Conservation (phyloP, 2,329 filamentous ascomycete species). For the Clonostachys byssicola region DNA sequence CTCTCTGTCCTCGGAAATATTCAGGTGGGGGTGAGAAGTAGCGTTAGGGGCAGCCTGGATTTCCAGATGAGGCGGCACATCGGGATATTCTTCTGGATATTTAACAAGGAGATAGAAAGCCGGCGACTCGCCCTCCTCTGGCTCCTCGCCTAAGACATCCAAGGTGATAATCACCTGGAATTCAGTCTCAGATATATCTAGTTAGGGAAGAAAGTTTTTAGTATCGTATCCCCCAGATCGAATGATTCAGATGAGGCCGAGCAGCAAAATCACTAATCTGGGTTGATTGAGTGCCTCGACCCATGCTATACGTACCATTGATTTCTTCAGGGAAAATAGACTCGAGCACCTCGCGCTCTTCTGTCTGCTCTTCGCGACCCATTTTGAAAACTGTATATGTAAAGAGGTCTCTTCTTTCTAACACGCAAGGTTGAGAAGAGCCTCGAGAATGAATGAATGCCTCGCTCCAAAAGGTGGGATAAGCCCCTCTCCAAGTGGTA, state of each 20-base stretch:
- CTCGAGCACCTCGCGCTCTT: conserved; percentile 96
- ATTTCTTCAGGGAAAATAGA: conserved; percentile 99
- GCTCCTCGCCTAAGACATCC: conserved; percentile 67
- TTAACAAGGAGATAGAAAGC: conserved; percentile 78
- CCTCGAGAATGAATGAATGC: background rate
- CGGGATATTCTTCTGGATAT: conserved; percentile 89
- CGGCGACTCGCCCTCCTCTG: conserved; percentile 59
- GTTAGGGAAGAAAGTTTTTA: background rate
- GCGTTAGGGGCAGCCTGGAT: conserved; percentile 70
- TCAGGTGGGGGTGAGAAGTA: conserved; percentile 67
- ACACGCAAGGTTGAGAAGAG: background rate
- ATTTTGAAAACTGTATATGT: conserved; percentile 27
- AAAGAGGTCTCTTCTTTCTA: background rate
- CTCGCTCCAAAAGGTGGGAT: background rate
- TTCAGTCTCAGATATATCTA: conserved; percentile 86
- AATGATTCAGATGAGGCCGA: no score
- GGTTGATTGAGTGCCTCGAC: no score
- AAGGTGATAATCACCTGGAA: conserved; percentile 84
- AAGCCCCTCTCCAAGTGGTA: no score
- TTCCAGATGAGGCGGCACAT: conserved; percentile 79
- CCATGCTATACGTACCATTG: conserved; percentile 54
- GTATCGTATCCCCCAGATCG: background rate
- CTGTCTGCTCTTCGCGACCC: conserved; percentile 82
- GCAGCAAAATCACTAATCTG: no score
- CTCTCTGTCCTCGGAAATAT: conserved; percentile 75